Evolutionary conservation across 306 rosid genomes (phyloP), one percentile per base, ranked within the genome.

Genomic region (Cercis canadensis): DNA sequence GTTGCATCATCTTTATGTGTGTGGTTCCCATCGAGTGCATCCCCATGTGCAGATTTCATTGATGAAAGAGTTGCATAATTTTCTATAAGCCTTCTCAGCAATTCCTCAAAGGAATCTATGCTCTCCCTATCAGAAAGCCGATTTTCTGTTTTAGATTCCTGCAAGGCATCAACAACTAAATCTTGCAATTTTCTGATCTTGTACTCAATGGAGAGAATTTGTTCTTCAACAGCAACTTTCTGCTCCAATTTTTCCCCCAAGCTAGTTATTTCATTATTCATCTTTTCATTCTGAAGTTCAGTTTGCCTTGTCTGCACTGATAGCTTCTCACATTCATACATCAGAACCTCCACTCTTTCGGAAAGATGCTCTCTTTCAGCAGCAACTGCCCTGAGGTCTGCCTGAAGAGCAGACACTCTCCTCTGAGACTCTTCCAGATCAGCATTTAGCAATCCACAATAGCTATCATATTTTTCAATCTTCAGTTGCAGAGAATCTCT

Each of bases 391-490:
- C 78, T 80, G 51, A 83, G 86, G 59, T 86, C 89, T 57, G 74
- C 86, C 79, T 82, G 90, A 68, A 89, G 80, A 77, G 80, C 78
- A 64, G 89, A 86, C 19, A 77, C 74, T 62, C 85, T 83, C 74
- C 81, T 73, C 69, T 66, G 86, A 54, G 91, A 91, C 57, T 75
- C 95, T 77, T 89, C 97, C 81, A 91, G 76, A 79, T 91, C 96
- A 69, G 91, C 82, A 82, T 79, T 87, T 60, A 91, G 80, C 44
- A 81, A 72, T 65, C 80, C 92, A 80, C 87, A 80, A 67, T 72
- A 78, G 81, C 79, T 89, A 73, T 94, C 96, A 39, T 89, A 84
- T 73, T 84, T 73, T 80, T 76, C 83, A 73, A 94, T 78, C 83
- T 87, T 89, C 86, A 84, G 79, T 83, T 78, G 97, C 65, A 94